Conservation (phyloP, 805 yeast species). For the Tetrapisispora namnaoensis region DNA sequence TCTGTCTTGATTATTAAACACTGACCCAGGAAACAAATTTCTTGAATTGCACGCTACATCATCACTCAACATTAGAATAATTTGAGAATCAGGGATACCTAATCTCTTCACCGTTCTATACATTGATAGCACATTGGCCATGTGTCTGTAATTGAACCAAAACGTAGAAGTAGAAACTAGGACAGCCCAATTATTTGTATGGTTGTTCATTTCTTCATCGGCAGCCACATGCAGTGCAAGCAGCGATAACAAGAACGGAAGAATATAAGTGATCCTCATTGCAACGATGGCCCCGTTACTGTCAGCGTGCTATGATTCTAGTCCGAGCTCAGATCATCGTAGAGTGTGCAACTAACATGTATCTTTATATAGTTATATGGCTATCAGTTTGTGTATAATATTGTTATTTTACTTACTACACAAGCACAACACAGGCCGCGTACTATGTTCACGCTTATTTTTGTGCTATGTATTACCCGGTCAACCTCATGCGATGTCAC, state of each 20-base stretch:
- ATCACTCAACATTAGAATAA: constrained; percentile 90
- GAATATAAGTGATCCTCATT: neutral
- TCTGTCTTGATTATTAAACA: constrained; percentile 87
- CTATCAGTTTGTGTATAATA: too few species aligned
- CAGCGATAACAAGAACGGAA: neutral
- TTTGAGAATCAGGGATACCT: constrained; percentile 97
- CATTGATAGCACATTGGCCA: constrained; percentile 91
- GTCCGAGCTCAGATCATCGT: too few species aligned
- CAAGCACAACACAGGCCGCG: too few species aligned
- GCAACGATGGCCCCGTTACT: neutral
- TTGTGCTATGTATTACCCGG: too few species aligned
- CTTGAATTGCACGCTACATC: constrained; percentile 96
- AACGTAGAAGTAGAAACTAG: constrained; percentile 90
- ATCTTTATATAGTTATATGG: too few species aligned
- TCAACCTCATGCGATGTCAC: too few species aligned
- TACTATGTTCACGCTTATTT: too few species aligned
- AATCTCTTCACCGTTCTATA: constrained; percentile 91
- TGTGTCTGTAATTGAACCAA: constrained; percentile 97
- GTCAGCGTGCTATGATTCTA: too few species aligned
- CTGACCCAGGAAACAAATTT: constrained; percentile 92
- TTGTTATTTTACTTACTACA: too few species aligned
- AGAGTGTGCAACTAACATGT: too few species aligned
- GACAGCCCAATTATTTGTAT: constrained; percentile 73
- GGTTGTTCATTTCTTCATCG: constrained; percentile 16
- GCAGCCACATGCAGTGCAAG: neutral